Evolutionary conservation across 164 flowering plant species (phyloP), one percentile per base, ranked within the genome.

Genomic region (Vitis rupestris): DNA sequence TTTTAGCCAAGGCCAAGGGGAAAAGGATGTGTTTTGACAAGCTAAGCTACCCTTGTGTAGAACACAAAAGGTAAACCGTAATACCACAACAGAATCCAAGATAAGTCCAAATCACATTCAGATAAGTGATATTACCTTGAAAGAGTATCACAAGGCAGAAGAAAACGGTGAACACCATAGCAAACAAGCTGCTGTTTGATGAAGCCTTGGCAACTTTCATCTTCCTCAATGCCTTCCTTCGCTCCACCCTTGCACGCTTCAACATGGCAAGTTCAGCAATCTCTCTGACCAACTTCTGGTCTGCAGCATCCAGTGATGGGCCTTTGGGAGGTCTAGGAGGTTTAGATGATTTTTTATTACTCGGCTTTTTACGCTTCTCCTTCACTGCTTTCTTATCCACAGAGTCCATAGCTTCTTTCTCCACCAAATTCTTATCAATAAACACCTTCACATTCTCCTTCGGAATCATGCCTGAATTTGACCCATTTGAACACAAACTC

Each of bases 291-390:
- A 88, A 73, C 77, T 86, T 92, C 83, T 79, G 81, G 64, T 92
- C 97, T 9, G 88, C 84, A 11, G 87, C 84, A 82, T 88, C 92
- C 77, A 90, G 61, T 6, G 88, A 84, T 6, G 87, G 85, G 10
- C 85, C 87, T 72, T 78, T 80, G 3, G 92, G 93, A 19, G 97
- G 93, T 10, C 90, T 79, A 3, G 93, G 95, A 73, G 94, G 94
- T 59, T 81, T 89, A 0, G 88, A 81, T 19, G 86, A 64, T 72
- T 84, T 86, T 71, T 88, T 90, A 62, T 79, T 69, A 50, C 80
- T 72, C 2, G 66, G 62, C 65, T 82, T 81, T 23, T 82, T 90
- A 1, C 80, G 76, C 56, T 83, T 87, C 67, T 87, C 88, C 76
- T 75, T 85, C 68, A 56, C 80, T 2, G 6, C 30, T 49, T 74